These are phyloP conservation scores for Laguncularia racemosa DNA, from an alignment of 345 rosid species.

Conservation along the genomic window DNA sequence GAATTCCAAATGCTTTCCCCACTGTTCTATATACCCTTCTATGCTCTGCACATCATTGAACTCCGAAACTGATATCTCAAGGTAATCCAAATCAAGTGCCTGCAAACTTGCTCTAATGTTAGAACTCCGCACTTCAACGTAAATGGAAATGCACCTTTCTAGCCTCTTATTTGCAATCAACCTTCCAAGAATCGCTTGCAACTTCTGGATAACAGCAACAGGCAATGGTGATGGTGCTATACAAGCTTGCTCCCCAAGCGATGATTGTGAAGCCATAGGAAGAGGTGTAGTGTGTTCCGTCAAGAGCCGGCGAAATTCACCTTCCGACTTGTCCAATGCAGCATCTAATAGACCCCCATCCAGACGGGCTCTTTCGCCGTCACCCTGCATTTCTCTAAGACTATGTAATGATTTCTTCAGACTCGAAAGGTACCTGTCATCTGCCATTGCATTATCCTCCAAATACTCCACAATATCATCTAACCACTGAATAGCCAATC, in stretches of 20 bases:
- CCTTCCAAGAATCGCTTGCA: conserved; percentile 89
- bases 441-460: conserved; percentile 81
- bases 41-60: conserved; percentile 87
- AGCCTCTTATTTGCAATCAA: conserved; percentile 77
- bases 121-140: conserved; percentile 78
- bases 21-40: conserved; percentile 73
- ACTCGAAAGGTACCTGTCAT: conserved; percentile 55
- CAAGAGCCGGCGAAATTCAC: conserved; percentile 67
- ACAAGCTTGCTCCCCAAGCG: conserved; percentile 56
- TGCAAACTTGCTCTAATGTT: conserved; percentile 89
- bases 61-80: conserved; percentile 81
- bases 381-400: conserved; percentile 51
- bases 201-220: conserved; percentile 71
- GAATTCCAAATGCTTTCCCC: conserved; percentile 99
- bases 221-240: conserved; percentile 92
- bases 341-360: conserved; percentile 89
- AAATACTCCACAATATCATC: conserved; percentile 96
- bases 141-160: conserved; percentile 72
- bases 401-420: conserved; percentile 60
- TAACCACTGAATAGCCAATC: conserved; percentile 95
- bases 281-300: conserved; percentile 82
- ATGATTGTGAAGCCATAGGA: conserved; percentile 66
- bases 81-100: conserved; percentile 90
- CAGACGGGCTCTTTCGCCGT: conserved; percentile 31
- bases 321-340: conserved; percentile 73